A percentile compares a stretch with the other conserved stretches of the same genome.
phyloP scores from a whole-genome alignment of 257 asterid species.

The Fraxinus cuspidata region DNA sequence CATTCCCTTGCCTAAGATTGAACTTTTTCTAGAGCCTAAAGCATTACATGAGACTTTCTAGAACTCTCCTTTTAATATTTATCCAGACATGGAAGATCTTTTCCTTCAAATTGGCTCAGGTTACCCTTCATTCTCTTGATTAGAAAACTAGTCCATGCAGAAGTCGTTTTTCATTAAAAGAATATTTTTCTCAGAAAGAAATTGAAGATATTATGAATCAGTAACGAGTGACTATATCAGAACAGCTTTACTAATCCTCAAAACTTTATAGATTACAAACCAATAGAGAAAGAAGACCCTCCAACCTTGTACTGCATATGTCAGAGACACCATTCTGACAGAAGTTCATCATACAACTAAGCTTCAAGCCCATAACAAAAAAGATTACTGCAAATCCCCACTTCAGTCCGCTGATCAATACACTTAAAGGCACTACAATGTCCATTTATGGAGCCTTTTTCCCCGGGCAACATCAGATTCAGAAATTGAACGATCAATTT shows the following conservation, averaged over 20 bases:
- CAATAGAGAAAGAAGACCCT: slow-evolving; percentile 8
- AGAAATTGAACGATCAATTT: not conserved
- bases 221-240: not conserved
- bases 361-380: not conserved
- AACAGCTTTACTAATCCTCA: not conserved
- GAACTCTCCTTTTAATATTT: not conserved
- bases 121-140: not conserved
- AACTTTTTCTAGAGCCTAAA: not conserved
- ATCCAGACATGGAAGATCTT: slow-evolving; percentile 14
- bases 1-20: not conserved
- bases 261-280: not conserved
- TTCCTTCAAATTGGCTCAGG: slow-evolving; percentile 5
- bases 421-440: not conserved
- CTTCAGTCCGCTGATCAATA: not conserved
- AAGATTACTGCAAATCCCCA: not conserved
- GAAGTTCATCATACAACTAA: not conserved
- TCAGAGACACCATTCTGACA: not conserved
- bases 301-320: not conserved
- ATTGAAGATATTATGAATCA: slow-evolving; percentile 7
- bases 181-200: slow-evolving; percentile 4
- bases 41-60: not conserved
- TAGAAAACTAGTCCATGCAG: not conserved
- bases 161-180: not conserved
- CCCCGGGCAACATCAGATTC: not conserved
- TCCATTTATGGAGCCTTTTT: not conserved